Percentiles rank a stretch among this genome's conserved stretches.
Conservation (phyloP, 345 rosid species). For the Erysimum cheiranthoides region DNA sequence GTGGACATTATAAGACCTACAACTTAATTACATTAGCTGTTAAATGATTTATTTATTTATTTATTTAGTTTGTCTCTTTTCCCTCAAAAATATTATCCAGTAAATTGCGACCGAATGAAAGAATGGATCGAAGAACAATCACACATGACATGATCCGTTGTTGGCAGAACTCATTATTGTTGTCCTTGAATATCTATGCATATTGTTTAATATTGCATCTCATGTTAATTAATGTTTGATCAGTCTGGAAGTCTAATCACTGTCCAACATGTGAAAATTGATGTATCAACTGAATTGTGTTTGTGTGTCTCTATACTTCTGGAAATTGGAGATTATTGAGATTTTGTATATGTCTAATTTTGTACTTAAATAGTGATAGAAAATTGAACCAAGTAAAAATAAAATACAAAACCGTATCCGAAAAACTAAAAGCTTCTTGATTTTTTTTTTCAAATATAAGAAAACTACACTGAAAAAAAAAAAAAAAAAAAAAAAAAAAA, state of each 20-base stretch:
- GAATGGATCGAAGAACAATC: constrained; percentile 16
- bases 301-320: background rate
- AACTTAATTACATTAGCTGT: constrained; percentile 20
- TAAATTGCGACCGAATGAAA: constrained; percentile 4
- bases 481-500: background rate
- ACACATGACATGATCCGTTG: constrained; percentile 31
- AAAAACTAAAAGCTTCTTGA: background rate
- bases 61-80: background rate
- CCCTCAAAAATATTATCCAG: background rate
- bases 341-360: background rate
- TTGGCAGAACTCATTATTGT: constrained; percentile 32
- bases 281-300: constrained; percentile 5
- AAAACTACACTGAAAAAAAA: background rate
- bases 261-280: constrained; percentile 30
- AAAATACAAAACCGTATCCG: background rate
- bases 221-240: constrained; percentile 22
- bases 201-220: background rate
- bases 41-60: background rate
- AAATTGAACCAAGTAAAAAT: background rate
- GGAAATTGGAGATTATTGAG: background rate
- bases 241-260: constrained; percentile 37
- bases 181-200: constrained; percentile 12
- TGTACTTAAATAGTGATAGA: background rate
- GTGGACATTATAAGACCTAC: constrained; percentile 20
- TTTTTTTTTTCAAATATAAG: background rate